These are phyloP conservation scores for Areca catechu DNA, from an alignment of 176 grass and related monocot species.

Conservation along the genomic window DNA sequence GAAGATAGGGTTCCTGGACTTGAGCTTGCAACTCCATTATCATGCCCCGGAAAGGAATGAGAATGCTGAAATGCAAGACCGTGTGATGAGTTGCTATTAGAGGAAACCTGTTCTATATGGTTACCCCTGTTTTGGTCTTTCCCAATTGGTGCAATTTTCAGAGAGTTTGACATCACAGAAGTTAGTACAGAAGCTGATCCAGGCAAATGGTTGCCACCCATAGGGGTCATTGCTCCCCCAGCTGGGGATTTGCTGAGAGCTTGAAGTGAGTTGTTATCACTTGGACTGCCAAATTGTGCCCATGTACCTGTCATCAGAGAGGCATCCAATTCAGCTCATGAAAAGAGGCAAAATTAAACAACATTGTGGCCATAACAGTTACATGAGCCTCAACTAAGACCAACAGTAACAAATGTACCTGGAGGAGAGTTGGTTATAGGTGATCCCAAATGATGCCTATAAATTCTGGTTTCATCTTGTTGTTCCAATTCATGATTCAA, in stretches of 20 bases:
- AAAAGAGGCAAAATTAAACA: no score
- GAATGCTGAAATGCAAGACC: constrained; percentile 50
- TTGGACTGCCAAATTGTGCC: constrained; percentile 73
- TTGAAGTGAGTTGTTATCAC: constrained; percentile 58
- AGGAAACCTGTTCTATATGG: constrained; percentile 38
- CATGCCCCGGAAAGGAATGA: constrained; percentile 64
- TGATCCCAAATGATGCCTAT: constrained; percentile 57
- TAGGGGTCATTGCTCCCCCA: constrained; percentile 53
- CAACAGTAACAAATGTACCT: constrained; percentile 26
- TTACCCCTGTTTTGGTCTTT: constrained; percentile 60
- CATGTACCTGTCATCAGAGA: constrained; percentile 50
- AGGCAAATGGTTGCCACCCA: constrained; percentile 31
- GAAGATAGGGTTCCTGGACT: constrained; percentile 37
- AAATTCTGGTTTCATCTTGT: constrained; percentile 67
- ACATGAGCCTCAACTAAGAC: no score
- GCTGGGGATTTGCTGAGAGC: constrained; percentile 62
- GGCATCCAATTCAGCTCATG: constrained; percentile 5
- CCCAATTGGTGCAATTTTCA: constrained; percentile 81
- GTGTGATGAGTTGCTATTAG: constrained; percentile 33
- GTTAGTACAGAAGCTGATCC: constrained; percentile 33
- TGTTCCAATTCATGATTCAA: constrained; percentile 78
- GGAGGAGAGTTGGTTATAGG: constrained; percentile 85
- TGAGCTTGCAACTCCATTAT: constrained; percentile 35
- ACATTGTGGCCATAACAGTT: neutral
- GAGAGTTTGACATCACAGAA: constrained; percentile 42